Conservation (phyloP, 2,329 filamentous ascomycete genomes). For the Cladobotryum mycophilum region DNA sequence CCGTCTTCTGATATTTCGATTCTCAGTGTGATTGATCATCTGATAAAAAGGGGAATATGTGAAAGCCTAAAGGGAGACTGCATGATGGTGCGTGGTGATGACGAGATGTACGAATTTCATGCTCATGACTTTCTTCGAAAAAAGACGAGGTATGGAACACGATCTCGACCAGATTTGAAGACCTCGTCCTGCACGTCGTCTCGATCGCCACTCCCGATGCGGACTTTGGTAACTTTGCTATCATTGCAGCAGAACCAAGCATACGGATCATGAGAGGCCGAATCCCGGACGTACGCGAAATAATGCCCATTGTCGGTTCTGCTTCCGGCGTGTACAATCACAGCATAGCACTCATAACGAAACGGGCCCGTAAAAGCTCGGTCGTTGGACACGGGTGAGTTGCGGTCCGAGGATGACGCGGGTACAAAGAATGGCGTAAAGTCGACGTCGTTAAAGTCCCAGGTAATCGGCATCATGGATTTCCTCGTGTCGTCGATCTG, state of each 20-base stretch:
- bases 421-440: conserved; percentile 38
- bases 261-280: conserved; percentile 36
- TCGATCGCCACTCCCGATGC: conserved; percentile 31
- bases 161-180: conserved; percentile 30
- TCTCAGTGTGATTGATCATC: too few relatives aligned
- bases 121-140: conserved; percentile 33
- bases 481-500: conserved; percentile 45
- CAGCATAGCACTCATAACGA: conserved; percentile 78
- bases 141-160: conserved; percentile 43
- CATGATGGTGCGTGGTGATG: neutral
- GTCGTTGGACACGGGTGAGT: conserved; percentile 30
- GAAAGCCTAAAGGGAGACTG: neutral
- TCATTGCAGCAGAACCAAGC: conserved; percentile 49
- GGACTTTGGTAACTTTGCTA: conserved; percentile 32
- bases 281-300: conserved; percentile 60
- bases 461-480: conserved; percentile 64
- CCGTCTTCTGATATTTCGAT: neutral
- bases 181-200: conserved; percentile 32
- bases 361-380: conserved; percentile 50
- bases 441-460: conserved; percentile 66
- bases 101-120: neutral
- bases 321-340: conserved; percentile 69
- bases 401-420: conserved; percentile 4
- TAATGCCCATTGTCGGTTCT: conserved; percentile 73
- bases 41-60: neutral